Evolutionary conservation across 163 green algal species (phyloP).

Genomic region (Coccomyxa subellipsoidea): DNA sequence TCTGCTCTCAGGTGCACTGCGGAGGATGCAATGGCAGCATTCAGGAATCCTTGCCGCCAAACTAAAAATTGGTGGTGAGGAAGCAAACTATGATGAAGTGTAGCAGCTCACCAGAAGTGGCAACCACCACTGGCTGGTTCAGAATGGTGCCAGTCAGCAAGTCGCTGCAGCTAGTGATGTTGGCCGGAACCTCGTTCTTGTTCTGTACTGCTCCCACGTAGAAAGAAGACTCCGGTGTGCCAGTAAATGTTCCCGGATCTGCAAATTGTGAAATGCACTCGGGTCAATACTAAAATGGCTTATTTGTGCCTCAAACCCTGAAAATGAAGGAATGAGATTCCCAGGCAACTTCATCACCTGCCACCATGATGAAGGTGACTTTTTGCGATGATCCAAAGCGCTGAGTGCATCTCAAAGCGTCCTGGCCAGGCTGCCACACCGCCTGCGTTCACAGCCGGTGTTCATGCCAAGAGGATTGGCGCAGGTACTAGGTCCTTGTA

Average conservation of each 20-base stretch:
- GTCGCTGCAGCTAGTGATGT: not conserved
- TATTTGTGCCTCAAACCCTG: too few relatives aligned
- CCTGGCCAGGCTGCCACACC: not conserved
- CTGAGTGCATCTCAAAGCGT: not conserved
- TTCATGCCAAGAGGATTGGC: not conserved
- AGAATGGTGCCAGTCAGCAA: not conserved
- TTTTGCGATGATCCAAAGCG: not conserved
- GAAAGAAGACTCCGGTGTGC: not conserved
- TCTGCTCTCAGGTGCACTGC: not conserved
- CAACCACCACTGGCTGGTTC: not conserved
- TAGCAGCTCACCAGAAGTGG: not conserved
- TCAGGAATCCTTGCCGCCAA: too few relatives aligned
- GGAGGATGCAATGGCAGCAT: too few relatives aligned
- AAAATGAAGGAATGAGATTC: too few relatives aligned
- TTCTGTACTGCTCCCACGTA: not conserved
- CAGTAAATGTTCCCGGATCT: not conserved
- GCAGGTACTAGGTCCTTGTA: not conserved
- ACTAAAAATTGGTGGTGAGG: too few relatives aligned
- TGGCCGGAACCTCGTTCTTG: not conserved
- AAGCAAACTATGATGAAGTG: not conserved
- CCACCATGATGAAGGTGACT: not conserved
- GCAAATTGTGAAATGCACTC: not conserved
- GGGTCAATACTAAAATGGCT: not conserved
- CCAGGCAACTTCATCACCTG: slow-evolving; percentile 7
- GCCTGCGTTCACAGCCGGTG: not conserved